Base-by-base conservation (phyloP, 768 basidiomycete genomes). In the Terana coerulea region DNA sequence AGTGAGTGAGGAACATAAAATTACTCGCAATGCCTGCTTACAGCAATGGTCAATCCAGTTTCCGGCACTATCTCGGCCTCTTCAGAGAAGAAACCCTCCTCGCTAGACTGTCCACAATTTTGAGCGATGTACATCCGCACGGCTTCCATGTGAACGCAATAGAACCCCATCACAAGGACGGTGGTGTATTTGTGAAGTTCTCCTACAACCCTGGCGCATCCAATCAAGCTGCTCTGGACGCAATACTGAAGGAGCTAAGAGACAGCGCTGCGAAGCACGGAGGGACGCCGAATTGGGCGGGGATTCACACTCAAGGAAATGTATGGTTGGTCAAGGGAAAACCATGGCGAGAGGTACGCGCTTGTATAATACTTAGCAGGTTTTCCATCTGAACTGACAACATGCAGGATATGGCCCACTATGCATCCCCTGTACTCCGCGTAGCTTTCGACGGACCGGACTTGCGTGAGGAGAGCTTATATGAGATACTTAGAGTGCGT, bases 371-470 rank as follows among this genome's bases (percentile, higher is more conserved):
- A 49, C 17, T 41, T 21, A 28, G n/a, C n/a, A n/a, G n/a, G n/a
- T n/a, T n/a, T n/a, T n/a, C n/a, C 17, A 30, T 15, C 17, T 28
- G 15, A 30, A 8, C 37, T 56, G 9, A 31, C 47, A 21, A 30
- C 34, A 26, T 51, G 21, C 53, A 95, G 89, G 95, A 98, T 58
- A 83, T 98, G 81, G 75, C 84, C 52, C 76, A 89, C 47, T 95
- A 83, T 64, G 84, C 92, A 0, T 86, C 88, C 17, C 71, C 75
- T 2, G 74, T 86, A 8, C 62, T 98, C 45, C 80, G 80, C 52
- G 79, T 95, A n/a, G 70, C 80, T 5, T 98, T 95, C 58, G 89
- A 95, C 28, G 95, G 95, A 0, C 86, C 91, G 1, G 94, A 97
- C 62, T 70, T 94, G 1, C 76, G 79, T 25, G 91, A 95, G 60